These are phyloP conservation scores for Apiosordaria backusii DNA, from an alignment of 495 filamentous ascomycete species.

Conservation along the genomic window DNA sequence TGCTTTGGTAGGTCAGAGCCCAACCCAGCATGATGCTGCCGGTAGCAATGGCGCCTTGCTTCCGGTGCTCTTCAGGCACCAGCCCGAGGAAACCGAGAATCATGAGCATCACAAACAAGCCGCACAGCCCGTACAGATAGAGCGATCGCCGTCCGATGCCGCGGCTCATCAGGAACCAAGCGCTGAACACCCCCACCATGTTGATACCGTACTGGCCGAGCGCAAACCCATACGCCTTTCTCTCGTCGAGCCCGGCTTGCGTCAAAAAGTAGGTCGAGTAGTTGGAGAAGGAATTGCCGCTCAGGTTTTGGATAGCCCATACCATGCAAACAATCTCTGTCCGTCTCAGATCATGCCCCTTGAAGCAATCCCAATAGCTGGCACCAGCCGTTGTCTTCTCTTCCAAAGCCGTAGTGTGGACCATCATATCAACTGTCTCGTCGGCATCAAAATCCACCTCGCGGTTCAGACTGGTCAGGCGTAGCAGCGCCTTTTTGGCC, in stretches of 20 bases:
- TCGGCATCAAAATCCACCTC: conserved; percentile 66
- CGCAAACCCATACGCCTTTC: conserved; percentile 64
- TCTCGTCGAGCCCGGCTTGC: conserved; percentile 61
- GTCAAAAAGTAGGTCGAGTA: conserved; percentile 77
- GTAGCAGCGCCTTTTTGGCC: conserved; percentile 63
- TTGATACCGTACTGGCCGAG: conserved; percentile 75
- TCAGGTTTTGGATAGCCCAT: conserved; percentile 81
- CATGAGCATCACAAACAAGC: conserved; percentile 62
- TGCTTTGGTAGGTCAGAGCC: conserved; percentile 70
- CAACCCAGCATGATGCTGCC: conserved; percentile 70
- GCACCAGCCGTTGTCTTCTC: conserved; percentile 65
- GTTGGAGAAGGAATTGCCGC: conserved; percentile 74
- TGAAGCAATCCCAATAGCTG: conserved; percentile 73
- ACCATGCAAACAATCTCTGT: conserved; percentile 77
- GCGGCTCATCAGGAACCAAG: conserved; percentile 68
- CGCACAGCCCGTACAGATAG: conserved; percentile 65
- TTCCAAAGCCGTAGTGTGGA: conserved; percentile 73
- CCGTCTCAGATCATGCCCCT: conserved; percentile 65
- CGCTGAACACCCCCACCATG: conserved; percentile 66
- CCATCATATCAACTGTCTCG: conserved; percentile 82
- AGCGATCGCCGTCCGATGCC: conserved; percentile 69
- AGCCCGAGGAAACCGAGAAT: conserved; percentile 72
- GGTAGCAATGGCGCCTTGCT: conserved; percentile 59
- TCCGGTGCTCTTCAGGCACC: conserved; percentile 50
- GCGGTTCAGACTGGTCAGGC: conserved; percentile 56